Conservation (phyloP, 257 asterid species). For the Nicotiana knightiana region DNA sequence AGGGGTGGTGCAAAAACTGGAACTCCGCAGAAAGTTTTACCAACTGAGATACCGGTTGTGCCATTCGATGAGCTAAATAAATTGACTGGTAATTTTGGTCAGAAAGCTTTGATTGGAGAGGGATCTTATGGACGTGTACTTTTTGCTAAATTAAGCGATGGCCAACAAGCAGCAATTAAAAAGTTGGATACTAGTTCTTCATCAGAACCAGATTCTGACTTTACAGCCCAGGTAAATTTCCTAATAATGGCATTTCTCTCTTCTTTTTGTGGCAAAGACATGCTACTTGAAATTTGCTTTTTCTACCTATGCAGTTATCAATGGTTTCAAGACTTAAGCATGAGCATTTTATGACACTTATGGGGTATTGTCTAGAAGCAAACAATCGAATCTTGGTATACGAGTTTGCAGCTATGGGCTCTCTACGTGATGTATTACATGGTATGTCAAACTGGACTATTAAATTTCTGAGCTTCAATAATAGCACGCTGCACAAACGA, state of each 20-base stretch:
- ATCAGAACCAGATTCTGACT: conserved; percentile 59
- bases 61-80: conserved; percentile 22
- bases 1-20: conserved; percentile 55
- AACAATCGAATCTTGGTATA: conserved; percentile 56
- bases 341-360: conserved; percentile 60
- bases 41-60: conserved; percentile 67
- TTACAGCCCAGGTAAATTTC: conserved; percentile 51
- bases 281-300: not conserved
- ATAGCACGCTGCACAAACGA: not conserved
- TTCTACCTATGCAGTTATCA: conserved; percentile 42
- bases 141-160: conserved; percentile 46
- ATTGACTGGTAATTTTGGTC: conserved; percentile 21
- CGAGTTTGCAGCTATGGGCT: conserved; percentile 76
- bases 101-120: conserved; percentile 21
- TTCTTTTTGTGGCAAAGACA: not conserved
- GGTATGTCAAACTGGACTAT: conserved; percentile 30
- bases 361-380: conserved; percentile 75
- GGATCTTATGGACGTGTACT: conserved; percentile 27
- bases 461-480: not conserved
- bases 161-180: conserved; percentile 59
- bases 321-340: conserved; percentile 67
- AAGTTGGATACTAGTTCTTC: conserved; percentile 61
- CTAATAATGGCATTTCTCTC: not conserved
- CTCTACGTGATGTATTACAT: conserved; percentile 77
- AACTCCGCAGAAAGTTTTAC: conserved; percentile 54